Base-by-base conservation (phyloP, 225 moss, liverwort and hornwort species). In the Physcomitrellopsis africana region DNA sequence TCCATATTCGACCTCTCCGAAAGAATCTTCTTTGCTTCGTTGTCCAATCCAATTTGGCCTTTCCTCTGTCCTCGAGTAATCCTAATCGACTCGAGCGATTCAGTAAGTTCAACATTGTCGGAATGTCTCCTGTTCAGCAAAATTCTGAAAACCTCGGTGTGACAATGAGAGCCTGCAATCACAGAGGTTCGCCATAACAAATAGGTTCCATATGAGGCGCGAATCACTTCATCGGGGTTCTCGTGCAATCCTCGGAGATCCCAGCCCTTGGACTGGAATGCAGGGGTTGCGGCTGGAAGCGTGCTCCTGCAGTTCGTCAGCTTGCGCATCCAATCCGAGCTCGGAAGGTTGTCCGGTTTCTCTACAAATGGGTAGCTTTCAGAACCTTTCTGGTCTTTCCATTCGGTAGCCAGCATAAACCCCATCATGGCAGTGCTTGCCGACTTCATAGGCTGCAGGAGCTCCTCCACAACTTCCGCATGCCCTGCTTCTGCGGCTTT, bases 401-500 rank as follows among this genome's bases (percentile, higher is more conserved):
- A 86, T 13, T 48, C 51, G 2, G 65, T 76, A 17, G 81, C 81
- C 32, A 79, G 11, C 57, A 81, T 63, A 55, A 11, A 83, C 12
- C 76, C 86, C 83, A 83, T 81, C 60, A 86, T 11, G 2, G 78
- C 75, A 10, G 75, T 48, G 72, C 81, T 79, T 3, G 83, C 52
- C 0, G 83, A 83, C 12, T 37, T 1, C 56, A 75, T 71, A 23
- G 75, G 55, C 51, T 73, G 29, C 63, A 86, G 75, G 46, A 86
- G 75, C 60, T 83, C 83, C 68, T 65, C 74, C 0, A 86, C 77
- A 14, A 80, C 48, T 9, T 72, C 65, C 52, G 56, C 77, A 68
- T 75, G 75, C 41, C 83, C 86, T 3, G 83, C 83, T 51, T 86
- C 86, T 16, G 75, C 86, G 18, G 83, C 83, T 77, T 81, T 83